These are phyloP conservation scores for Claviceps paspali DNA, from an alignment of 2,329 filamentous ascomycete species.

Conservation along the genomic window DNA sequence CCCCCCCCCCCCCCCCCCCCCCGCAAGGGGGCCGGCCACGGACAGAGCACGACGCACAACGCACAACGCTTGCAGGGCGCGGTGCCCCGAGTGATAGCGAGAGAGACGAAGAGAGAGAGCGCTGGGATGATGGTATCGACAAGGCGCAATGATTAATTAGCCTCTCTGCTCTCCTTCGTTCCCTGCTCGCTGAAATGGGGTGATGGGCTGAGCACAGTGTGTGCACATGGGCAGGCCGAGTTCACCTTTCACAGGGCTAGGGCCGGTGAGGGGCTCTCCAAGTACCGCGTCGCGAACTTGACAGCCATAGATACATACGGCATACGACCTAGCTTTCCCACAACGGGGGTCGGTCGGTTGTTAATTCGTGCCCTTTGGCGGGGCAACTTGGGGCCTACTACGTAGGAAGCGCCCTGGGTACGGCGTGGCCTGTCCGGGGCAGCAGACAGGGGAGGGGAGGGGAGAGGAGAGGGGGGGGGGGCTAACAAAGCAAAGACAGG, in stretches of 20 bases:
- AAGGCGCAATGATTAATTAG: no score
- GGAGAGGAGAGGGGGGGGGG: neutral
- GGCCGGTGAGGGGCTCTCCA: neutral
- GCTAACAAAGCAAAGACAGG: neutral
- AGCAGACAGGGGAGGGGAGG: neutral
- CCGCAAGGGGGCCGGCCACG: conserved; percentile 1
- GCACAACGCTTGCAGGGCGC: neutral
- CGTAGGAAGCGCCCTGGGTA: neutral
- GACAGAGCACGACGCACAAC: neutral
- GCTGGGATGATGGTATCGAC: no score
- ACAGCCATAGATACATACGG: neutral
- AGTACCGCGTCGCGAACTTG: neutral
- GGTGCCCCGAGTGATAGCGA: neutral
- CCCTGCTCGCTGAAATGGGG: neutral
- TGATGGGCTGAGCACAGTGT: neutral
- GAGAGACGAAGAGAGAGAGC: no score
- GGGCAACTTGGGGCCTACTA: neutral
- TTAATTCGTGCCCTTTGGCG: neutral
- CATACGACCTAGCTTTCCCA: no score
- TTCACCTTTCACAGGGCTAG: neutral
- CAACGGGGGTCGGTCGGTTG: no score
- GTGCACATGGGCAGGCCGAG: no score
- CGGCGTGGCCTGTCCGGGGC: neutral
- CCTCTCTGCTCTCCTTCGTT: neutral
- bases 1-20: no score